A percentile compares a stretch with the other conserved stretches of the same genome.
Evolutionary conservation across 768 basidiomycete genomes (phyloP).

Genomic region (Neoboletus magnificus): DNA sequence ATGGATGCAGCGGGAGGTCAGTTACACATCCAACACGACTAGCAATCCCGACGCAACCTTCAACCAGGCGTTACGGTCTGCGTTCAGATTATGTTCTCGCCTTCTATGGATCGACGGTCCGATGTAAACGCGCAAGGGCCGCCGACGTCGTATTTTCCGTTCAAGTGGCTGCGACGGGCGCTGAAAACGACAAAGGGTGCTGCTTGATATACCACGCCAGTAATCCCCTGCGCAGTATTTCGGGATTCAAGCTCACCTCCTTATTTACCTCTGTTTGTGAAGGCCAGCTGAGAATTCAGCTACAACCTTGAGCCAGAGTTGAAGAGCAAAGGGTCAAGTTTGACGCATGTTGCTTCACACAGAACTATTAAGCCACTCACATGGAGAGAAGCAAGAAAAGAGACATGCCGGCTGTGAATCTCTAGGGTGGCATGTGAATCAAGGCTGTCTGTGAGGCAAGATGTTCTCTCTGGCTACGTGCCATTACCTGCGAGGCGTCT

Average conservation of each 20-base stretch:
- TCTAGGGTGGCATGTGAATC: background rate
- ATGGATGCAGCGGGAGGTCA: background rate
- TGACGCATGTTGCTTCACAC: slow-evolving; percentile 39
- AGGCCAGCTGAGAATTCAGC: background rate
- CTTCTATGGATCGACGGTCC: too few species aligned
- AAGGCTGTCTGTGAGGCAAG: background rate
- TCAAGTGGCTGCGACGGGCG: background rate
- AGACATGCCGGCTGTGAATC: background rate
- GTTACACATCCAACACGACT: background rate
- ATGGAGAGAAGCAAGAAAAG: slow-evolving; percentile 38
- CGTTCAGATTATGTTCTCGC: background rate
- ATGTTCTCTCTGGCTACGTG: background rate
- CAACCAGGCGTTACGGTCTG: background rate
- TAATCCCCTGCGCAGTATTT: background rate
- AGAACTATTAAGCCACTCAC: slow-evolving; percentile 28
- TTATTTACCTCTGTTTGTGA: background rate
- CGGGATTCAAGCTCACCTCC: background rate
- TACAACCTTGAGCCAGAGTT: background rate
- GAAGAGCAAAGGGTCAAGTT: slow-evolving; percentile 9
- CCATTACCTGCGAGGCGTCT: background rate
- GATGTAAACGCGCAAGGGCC: background rate
- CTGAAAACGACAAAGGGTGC: background rate
- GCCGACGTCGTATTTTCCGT: background rate
- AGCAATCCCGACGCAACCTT: background rate
- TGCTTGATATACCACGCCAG: background rate